Evolutionary conservation across 2,329 filamentous ascomycete species (phyloP).

Genomic region (Daldinia sp.): DNA sequence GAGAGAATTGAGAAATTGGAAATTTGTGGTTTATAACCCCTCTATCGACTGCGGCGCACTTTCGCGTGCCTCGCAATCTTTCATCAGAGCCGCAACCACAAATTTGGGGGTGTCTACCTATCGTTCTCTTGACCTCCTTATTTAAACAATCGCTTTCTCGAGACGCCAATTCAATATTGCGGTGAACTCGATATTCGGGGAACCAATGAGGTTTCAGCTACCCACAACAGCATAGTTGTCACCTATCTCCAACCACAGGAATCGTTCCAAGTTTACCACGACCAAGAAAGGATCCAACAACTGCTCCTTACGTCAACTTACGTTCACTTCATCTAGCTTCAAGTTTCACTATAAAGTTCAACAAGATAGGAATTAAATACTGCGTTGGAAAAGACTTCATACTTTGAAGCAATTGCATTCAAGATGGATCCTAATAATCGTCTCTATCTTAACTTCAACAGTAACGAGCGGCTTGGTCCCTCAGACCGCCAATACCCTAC

Average conservation of each 20-base stretch:
- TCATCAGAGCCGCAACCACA: slow-evolving; percentile 26
- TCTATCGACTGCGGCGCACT: slow-evolving; percentile 28
- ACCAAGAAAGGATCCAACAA: background rate
- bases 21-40: background rate
- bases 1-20: background rate
- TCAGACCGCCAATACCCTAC: slow-evolving; percentile 79
- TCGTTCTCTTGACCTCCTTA: slow-evolving; percentile 10
- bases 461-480: slow-evolving; percentile 69
- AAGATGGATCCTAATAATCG: slow-evolving; percentile 66
- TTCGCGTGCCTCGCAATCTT: slow-evolving; percentile 27
- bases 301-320: background rate
- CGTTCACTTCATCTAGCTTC: background rate
- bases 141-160: slow-evolving; percentile 7
- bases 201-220: background rate
- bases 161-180: background rate
- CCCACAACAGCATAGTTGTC: background rate
- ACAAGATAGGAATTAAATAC: background rate
- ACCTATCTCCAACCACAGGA: background rate
- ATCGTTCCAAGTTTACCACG: background rate
- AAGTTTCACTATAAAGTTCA: background rate
- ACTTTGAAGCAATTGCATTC: slow-evolving; percentile 16
- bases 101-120: slow-evolving; percentile 26
- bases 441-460: slow-evolving; percentile 73
- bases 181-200: background rate
- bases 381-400: background rate